phyloP scores from a whole-genome alignment of 192 early-diverging fungal genomes.

The Chytriomyces sp. region DNA sequence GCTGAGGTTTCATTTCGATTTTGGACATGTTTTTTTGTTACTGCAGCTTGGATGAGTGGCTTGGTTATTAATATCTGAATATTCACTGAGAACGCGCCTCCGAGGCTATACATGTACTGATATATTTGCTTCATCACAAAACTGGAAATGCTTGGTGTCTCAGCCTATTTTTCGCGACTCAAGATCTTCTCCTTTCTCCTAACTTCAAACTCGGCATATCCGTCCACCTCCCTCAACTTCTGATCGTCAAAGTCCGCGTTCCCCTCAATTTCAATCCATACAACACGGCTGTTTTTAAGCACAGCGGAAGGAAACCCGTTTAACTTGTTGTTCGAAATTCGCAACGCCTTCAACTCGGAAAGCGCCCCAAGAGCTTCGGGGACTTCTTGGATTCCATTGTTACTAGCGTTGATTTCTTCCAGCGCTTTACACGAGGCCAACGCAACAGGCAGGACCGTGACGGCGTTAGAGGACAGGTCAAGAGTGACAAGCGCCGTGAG shows the following conservation, averaged over 20 bases:
- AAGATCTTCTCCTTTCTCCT: conserved; percentile 31
- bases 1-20: not conserved
- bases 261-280: conserved; percentile 28
- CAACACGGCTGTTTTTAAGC: conserved; percentile 15
- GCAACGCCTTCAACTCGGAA: conserved; percentile 13
- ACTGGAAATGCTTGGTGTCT: not conserved
- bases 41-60: not conserved
- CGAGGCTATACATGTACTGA: not conserved
- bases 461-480: conserved; percentile 14
- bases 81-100: not conserved
- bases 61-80: not conserved
- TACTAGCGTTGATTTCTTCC: conserved; percentile 19
- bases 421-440: conserved; percentile 16
- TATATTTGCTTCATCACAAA: not conserved
- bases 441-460: conserved; percentile 21
- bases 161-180: conserved; percentile 19
- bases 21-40: no score
- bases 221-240: conserved; percentile 28
- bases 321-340: conserved; percentile 2
- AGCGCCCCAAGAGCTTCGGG: not conserved
- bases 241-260: conserved; percentile 29
- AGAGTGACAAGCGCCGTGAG: conserved; percentile 23
- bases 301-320: conserved; percentile 9
- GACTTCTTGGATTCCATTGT: conserved; percentile 7
- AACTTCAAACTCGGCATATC: conserved; percentile 27